Conservation (phyloP, 2,329 filamentous ascomycete species). For the Neofusicoccum laricinum region DNA sequence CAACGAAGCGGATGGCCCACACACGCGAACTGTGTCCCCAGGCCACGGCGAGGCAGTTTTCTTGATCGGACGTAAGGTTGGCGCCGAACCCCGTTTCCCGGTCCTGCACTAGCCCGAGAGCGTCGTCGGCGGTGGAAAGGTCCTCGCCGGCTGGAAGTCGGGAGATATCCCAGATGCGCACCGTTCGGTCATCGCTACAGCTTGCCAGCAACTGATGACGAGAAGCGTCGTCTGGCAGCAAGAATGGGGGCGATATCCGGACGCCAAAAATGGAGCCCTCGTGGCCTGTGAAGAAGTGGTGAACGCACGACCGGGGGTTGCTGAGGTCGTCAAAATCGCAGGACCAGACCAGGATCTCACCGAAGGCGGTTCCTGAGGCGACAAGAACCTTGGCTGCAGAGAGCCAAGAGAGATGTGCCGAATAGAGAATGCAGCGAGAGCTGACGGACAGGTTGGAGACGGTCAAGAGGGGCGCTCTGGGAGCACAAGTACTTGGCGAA, state of each 20-base stretch:
- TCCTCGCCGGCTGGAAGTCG: constrained; percentile 38
- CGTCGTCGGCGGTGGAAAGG: constrained; percentile 26
- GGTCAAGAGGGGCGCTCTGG: constrained; percentile 15
- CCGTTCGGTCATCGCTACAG: constrained; percentile 91
- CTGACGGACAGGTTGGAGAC: constrained; percentile 57
- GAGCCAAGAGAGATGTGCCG: constrained; percentile 69
- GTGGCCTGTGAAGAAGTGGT: constrained; percentile 64
- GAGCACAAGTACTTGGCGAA: constrained; percentile 3
- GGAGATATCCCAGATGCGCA: constrained; percentile 83
- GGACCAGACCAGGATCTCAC: constrained; percentile 89
- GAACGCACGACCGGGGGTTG: constrained; percentile 37
- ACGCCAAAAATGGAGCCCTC: constrained; percentile 95
- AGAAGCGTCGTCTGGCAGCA: constrained; percentile 32
- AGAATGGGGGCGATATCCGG: constrained; percentile 59
- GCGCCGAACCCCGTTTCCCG: constrained; percentile 47
- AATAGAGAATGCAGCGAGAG: constrained; percentile 83
- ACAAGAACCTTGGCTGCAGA: constrained; percentile 62
- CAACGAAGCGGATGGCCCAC: constrained; percentile 73
- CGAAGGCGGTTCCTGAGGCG: constrained; percentile 88
- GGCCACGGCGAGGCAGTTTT: constrained; percentile 61
- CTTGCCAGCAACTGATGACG: constrained; percentile 71
- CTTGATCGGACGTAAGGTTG: constrained; percentile 18
- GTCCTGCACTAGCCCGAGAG: constrained; percentile 24
- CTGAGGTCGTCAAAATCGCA: constrained; percentile 45
- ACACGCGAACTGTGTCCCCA: constrained; percentile 91